Evolutionary conservation across 2,329 filamentous ascomycete genomes (phyloP), one percentile per base, ranked within the genome.

Genomic region (Clonostachys solani): DNA sequence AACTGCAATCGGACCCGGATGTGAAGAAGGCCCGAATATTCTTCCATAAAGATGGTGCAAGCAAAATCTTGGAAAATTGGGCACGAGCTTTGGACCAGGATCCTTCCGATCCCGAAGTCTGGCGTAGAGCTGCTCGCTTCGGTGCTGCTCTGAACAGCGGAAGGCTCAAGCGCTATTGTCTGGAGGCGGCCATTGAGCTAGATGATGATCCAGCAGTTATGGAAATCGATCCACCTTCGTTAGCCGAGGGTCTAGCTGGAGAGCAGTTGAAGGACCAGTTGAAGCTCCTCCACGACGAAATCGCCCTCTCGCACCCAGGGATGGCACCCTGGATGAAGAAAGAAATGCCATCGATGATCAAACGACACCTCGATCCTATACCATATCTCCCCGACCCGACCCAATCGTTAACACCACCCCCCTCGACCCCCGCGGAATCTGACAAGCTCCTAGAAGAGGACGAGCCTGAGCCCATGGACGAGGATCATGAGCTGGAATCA

Each of bases 61-160:
- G 64, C 23, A 67, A 68, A 47, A 75, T 82, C 1, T 62, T 86
- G 6, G 66, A 77, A 49, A 75, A 81, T 53, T 85, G 83, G 60
- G 71, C 71, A 19, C 69, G 72, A 6, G 82, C 83, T 0, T 66
- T 86, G 6, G 82, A 83, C 50, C 78, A 81, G 45, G 83, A 86
- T 50, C 82, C 83, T 2, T 84, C 83, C 0, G 83, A 86, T 55
- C 81, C 83, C 2, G 83, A 86, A 56, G 66, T 86, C 8, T 86
- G 83, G 83, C 72, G 83, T 50, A 73, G 75, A 44, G 70, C 75
- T 3, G 79, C 80, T 1, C 75, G 82, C 5, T 74, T 85, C 41
- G 80, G 76, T 5, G 72, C 75, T 1, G 78, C 81, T 42, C 61
- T 86, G 40, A 76, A 74, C 41, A 84, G 82, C 51, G 59, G 68